Conservation (phyloP, 495 filamentous ascomycete genomes). For the Tuber melanosporum region DNA sequence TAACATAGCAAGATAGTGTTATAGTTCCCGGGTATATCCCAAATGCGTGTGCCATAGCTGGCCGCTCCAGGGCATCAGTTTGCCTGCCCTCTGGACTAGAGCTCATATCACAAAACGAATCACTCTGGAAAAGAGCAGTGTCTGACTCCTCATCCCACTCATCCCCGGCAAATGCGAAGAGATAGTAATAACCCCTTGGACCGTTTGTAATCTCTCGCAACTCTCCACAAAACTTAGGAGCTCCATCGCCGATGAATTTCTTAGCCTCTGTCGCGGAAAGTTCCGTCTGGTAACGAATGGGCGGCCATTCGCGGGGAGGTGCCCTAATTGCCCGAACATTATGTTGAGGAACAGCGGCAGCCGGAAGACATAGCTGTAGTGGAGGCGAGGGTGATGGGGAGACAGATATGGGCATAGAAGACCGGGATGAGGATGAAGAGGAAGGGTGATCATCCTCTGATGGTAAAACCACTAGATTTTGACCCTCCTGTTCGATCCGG, state of each 20-base stretch:
- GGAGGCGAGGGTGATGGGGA: conserved; percentile 38
- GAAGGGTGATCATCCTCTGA: conserved; percentile 25
- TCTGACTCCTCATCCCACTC: conserved; percentile 42
- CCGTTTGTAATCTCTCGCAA: conserved; percentile 37
- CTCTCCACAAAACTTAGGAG: conserved; percentile 38
- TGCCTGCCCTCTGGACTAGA: conserved; percentile 40
- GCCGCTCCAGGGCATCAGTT: conserved; percentile 47
- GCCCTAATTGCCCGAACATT: conserved; percentile 5
- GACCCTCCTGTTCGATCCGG: conserved; percentile 37
- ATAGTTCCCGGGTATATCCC: conserved; percentile 48
- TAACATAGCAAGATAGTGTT: conserved; percentile 46
- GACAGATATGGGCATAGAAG: not conserved
- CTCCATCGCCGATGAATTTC: conserved; percentile 38
- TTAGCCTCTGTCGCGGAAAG: conserved; percentile 35
- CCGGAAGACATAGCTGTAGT: conserved; percentile 33
- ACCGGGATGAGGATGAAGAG: conserved; percentile 22
- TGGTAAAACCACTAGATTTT: conserved; percentile 38
- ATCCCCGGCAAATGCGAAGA: conserved; percentile 40
- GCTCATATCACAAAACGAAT: conserved; percentile 42
- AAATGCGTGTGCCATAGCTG: conserved; percentile 49
- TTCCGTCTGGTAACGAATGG: conserved; percentile 32
- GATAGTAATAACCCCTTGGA: conserved; percentile 37
- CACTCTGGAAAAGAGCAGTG: conserved; percentile 38
- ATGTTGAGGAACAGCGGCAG: conserved; percentile 21
- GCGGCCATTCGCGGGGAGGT: conserved; percentile 32